A percentile compares a stretch with the other conserved stretches of the same genome.
These are phyloP conservation scores for Skeletonema costatum DNA, from an alignment of 108 stramenopile genomes.

Conservation along the genomic window DNA sequence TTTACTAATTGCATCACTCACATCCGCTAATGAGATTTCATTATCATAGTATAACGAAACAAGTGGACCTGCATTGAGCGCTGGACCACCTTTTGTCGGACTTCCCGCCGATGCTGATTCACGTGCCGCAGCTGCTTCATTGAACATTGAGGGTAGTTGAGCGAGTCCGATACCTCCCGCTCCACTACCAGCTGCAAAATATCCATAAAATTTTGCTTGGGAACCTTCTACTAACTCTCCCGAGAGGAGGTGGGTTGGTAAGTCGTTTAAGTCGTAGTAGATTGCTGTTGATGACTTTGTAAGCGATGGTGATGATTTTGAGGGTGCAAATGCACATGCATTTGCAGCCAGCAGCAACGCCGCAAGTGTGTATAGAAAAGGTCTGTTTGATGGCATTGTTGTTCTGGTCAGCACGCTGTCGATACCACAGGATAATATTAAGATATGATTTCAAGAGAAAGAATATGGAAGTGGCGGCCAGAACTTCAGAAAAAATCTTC, in stretches of 20 bases:
- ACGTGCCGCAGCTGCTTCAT: conserved; percentile 32
- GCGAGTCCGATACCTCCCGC: conserved; percentile 52
- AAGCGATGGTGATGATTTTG: background rate
- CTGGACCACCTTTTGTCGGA: conserved; percentile 14
- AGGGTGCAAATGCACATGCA: background rate
- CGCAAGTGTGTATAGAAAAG: background rate
- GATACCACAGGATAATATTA: too few relatives aligned
- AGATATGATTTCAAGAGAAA: too few relatives aligned
- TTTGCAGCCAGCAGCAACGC: background rate
- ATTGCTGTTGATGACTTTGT: background rate
- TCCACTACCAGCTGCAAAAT: conserved; percentile 48
- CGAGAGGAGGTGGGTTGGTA: background rate
- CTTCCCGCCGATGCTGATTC: conserved; percentile 14
- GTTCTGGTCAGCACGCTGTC: background rate
- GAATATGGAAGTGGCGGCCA: too few relatives aligned
- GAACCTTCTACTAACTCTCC: conserved; percentile 1
- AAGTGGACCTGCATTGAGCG: conserved; percentile 45
- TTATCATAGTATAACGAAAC: conserved; percentile 37
- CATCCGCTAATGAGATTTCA: conserved; percentile 27
- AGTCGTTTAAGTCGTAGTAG: background rate
- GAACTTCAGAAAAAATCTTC: too few relatives aligned
- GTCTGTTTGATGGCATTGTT: background rate
- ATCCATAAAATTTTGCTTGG: conserved; percentile 46
- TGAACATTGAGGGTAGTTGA: conserved; percentile 42
- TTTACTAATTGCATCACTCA: conserved; percentile 22